Conservation (phyloP, 805 yeast species). For the Candida koratica region DNA sequence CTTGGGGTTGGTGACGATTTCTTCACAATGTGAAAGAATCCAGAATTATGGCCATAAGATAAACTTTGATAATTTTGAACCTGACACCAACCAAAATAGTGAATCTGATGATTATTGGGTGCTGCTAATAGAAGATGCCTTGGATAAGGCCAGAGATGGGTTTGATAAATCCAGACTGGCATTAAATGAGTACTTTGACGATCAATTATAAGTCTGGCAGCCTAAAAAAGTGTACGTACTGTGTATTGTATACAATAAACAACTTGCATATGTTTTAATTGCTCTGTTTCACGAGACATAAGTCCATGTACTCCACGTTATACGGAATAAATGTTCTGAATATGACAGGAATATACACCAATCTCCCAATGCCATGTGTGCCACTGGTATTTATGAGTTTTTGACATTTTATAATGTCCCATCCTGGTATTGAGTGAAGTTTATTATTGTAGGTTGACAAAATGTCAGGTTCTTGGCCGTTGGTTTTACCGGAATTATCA, state of each 20-base stretch:
- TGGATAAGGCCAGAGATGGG: slow-evolving; percentile 47
- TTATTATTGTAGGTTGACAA: background rate
- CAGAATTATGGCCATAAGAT: slow-evolving; percentile 76
- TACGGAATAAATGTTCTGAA: slow-evolving; percentile 25
- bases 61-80: slow-evolving; percentile 35
- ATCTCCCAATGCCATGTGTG: slow-evolving; percentile 53
- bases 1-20: slow-evolving; percentile 76
- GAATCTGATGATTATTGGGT: slow-evolving; percentile 36
- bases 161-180: slow-evolving; percentile 49
- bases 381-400: slow-evolving; percentile 52
- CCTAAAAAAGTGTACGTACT: slow-evolving; percentile 3
- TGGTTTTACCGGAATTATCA: slow-evolving; percentile 45
- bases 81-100: slow-evolving; percentile 8
- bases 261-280: background rate
- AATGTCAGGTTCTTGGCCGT: slow-evolving; percentile 39
- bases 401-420: slow-evolving; percentile 49
- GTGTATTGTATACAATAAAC: slow-evolving; percentile 7
- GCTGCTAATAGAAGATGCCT: slow-evolving; percentile 49
- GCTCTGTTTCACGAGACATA: slow-evolving; percentile 37
- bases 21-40: slow-evolving; percentile 85
- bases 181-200: slow-evolving; percentile 50
- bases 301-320: slow-evolving; percentile 44
- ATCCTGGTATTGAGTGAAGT: slow-evolving; percentile 18
- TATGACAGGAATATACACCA: slow-evolving; percentile 47
- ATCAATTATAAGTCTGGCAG: slow-evolving; percentile 3